Conservation (phyloP, 257 asterid species). For the Lavandula angustifolia region DNA sequence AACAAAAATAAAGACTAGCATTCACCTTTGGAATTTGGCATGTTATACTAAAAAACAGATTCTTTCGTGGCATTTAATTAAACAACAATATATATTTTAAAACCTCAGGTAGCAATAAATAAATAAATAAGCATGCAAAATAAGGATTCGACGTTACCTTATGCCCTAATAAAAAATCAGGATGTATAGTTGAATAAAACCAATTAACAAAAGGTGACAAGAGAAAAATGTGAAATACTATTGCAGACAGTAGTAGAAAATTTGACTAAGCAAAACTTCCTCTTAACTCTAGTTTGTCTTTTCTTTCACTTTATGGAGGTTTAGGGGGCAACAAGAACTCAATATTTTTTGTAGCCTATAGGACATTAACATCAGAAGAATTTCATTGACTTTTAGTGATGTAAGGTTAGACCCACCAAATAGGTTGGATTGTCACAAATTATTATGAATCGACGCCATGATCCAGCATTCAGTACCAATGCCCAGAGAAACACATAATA, state of each 20-base stretch:
- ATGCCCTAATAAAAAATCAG: background rate
- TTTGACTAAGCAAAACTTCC: background rate
- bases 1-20: conserved; percentile 3
- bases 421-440: background rate
- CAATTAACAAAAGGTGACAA: background rate
- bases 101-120: conserved; percentile 13
- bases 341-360: background rate
- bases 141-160: conserved; percentile 3
- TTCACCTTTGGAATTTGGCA: conserved; percentile 11
- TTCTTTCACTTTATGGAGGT: background rate
- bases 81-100: background rate
- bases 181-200: background rate
- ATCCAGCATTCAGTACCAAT: background rate
- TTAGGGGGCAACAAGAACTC: background rate
- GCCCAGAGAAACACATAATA: background rate
- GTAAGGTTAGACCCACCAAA: conserved; percentile 14
- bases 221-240: background rate
- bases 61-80: background rate
- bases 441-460: conserved; percentile 4
- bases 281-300: background rate
- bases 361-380: background rate
- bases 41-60: background rate
- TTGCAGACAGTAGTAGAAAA: background rate
- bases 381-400: background rate
- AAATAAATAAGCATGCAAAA: conserved; percentile 21